Conservation (phyloP, 1,284 basidiomycete genomes). For the Psilocybe mexicana region DNA sequence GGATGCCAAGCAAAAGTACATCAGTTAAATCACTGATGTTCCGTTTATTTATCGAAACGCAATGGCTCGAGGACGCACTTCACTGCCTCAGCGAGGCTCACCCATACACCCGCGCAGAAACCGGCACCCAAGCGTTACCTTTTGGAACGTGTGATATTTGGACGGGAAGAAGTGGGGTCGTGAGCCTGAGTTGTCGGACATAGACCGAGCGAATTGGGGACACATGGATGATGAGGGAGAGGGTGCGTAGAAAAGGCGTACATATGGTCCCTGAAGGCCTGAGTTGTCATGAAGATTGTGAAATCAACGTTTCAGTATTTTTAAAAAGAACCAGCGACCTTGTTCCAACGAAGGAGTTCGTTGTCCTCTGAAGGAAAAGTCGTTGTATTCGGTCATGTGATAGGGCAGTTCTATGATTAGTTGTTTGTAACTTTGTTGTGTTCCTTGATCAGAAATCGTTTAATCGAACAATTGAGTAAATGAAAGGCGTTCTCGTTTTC, state of each 20-base stretch:
- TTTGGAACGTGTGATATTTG: too few species aligned
- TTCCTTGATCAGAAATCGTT: constrained; percentile 9
- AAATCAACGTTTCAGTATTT: constrained; percentile 6
- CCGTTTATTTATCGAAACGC: too few species aligned
- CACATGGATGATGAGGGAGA: background rate
- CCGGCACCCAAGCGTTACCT: too few species aligned
- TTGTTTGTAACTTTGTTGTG: background rate
- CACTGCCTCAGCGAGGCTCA: too few species aligned
- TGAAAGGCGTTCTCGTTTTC: constrained; percentile 8
- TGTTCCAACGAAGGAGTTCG: constrained; percentile 24
- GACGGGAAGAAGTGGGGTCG: background rate
- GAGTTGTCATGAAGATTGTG: constrained; percentile 12
- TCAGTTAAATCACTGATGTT: too few species aligned
- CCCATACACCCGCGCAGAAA: too few species aligned
- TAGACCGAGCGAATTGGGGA: background rate
- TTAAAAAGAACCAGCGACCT: constrained; percentile 13
- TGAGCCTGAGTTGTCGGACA: background rate
- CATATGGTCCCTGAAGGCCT: background rate
- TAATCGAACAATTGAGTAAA: constrained; percentile 27
- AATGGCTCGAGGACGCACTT: too few species aligned
- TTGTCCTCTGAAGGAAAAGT: constrained; percentile 16
- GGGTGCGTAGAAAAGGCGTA: background rate
- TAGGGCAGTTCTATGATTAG: constrained; percentile 13
- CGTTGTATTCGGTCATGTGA: constrained; percentile 20
- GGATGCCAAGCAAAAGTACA: too few species aligned